phyloP scores from a whole-genome alignment of 805 yeast genomes.

The Starmerella apis region DNA sequence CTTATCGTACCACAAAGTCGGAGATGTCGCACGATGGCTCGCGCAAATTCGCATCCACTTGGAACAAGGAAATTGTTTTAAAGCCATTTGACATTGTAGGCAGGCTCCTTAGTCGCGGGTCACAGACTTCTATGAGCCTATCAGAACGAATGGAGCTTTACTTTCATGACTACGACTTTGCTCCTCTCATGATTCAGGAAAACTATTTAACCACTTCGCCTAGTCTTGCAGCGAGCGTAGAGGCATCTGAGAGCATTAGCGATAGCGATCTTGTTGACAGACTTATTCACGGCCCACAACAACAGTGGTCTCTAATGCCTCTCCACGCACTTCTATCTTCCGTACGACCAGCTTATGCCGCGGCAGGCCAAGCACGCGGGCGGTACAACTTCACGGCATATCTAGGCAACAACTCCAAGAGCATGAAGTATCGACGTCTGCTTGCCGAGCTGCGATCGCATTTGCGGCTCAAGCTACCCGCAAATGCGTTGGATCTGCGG shows the following conservation, averaged over 20 bases:
- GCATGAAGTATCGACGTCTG: conserved; percentile 63
- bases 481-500: conserved; percentile 65
- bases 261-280: conserved; percentile 71
- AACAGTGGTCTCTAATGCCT: conserved; percentile 89
- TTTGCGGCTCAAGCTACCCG: conserved; percentile 66
- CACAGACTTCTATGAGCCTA: conserved; percentile 34
- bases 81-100: conserved; percentile 87
- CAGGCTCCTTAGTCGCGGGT: conserved; percentile 42
- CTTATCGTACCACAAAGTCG: conserved; percentile 66
- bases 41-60: conserved; percentile 50
- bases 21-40: conserved; percentile 53
- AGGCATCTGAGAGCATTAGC: conserved; percentile 83
- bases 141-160: conserved; percentile 80
- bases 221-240: conserved; percentile 47
- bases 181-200: conserved; percentile 94
- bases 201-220: conserved; percentile 65
- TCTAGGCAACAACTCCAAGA: conserved; percentile 84
- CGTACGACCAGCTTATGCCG: conserved; percentile 57
- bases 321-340: conserved; percentile 80
- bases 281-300: conserved; percentile 79
- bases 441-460: conserved; percentile 85
- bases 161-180: conserved; percentile 87
- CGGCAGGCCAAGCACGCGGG: conserved; percentile 60
- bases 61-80: conserved; percentile 84
- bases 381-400: conserved; percentile 72